Conservation (phyloP, 1,284 basidiomycete species). For the Trichosporon ovoides region DNA sequence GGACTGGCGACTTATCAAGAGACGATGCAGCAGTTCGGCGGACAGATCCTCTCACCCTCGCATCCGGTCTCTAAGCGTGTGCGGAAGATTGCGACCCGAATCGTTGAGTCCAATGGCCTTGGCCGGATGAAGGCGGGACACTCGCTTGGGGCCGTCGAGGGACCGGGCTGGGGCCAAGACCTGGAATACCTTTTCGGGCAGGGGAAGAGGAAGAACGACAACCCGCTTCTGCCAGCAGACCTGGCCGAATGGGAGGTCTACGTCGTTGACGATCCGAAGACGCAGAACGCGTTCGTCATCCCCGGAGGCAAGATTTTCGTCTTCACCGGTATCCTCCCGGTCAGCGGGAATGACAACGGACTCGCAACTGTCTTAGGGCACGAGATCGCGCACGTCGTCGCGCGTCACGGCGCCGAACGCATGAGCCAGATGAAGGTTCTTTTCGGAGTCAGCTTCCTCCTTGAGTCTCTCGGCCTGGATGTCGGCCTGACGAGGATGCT, state of each 20-base stretch:
- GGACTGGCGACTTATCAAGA: constrained; percentile 12
- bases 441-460: constrained; percentile 53
- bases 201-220: constrained; percentile 4
- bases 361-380: constrained; percentile 82
- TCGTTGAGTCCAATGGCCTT: constrained; percentile 67
- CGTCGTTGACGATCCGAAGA: constrained; percentile 68
- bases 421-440: constrained; percentile 58
- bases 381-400: constrained; percentile 73
- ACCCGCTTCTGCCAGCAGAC: constrained; percentile 6
- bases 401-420: constrained; percentile 19
- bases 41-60: constrained; percentile 58
- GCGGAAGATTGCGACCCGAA: constrained; percentile 63
- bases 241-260: constrained; percentile 57
- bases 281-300: constrained; percentile 74
- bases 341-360: constrained; percentile 72
- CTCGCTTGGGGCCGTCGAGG: constrained; percentile 38
- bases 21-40: constrained; percentile 18
- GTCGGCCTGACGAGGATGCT: constrained; percentile 51
- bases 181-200: constrained; percentile 22
- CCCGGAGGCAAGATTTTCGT: constrained; percentile 76
- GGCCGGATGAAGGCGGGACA: constrained; percentile 55
- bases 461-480: constrained; percentile 60
- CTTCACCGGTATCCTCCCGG: constrained; percentile 80
- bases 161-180: constrained; percentile 31
- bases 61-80: constrained; percentile 66